Evolutionary conservation across 805 yeast genomes (phyloP), one percentile per base, ranked within the genome.

Genomic region (Saturnispora sekii): DNA sequence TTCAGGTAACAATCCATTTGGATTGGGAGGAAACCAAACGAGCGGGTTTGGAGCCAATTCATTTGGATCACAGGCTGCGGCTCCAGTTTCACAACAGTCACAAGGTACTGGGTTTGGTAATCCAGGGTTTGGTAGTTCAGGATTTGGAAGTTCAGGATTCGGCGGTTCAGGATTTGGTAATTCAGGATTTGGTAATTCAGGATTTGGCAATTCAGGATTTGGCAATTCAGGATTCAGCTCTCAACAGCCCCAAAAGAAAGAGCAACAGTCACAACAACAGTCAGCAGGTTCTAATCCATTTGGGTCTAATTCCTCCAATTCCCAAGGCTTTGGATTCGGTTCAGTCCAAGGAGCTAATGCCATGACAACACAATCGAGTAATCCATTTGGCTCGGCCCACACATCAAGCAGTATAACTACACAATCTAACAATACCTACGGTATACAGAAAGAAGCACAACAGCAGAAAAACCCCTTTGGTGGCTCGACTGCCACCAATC

Each of bases 391-490:
- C 30, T 26, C 40, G n/a, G 30, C 14, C 9, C 10, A 30, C 3
- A 5, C 18, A 14, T 21, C 31, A 5, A n/a, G n/a, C 10, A 37
- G 30, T n/a, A 26, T 10, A 3, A 10, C 40, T 10, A 21, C 26
- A 21, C 26, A 21, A 21, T 21, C 45, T 29, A 14, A 30, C 21
- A 42, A 36, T 36, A 32, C 40, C 7, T 38, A 26, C 17, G 40
- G 18, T 11, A n/a, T 30, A 36, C 39, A 17, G 29, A 11, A 36
- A 40, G 61, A 58, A 47, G 58, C 59, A 5, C 63, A 16, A n/a
- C 28, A 18, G 30, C 63, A 5, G 35, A 55, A 4, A 43, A 62
- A 17, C 45, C 86, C 46, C 81, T 88, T 35, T 84, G 89, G 1
- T 75, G 81, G 12, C 79, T 21, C 26, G 5, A 21, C 26, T 5